phyloP scores from a whole-genome alignment of 305 asterid species.

The Solanum hybrid region DNA sequence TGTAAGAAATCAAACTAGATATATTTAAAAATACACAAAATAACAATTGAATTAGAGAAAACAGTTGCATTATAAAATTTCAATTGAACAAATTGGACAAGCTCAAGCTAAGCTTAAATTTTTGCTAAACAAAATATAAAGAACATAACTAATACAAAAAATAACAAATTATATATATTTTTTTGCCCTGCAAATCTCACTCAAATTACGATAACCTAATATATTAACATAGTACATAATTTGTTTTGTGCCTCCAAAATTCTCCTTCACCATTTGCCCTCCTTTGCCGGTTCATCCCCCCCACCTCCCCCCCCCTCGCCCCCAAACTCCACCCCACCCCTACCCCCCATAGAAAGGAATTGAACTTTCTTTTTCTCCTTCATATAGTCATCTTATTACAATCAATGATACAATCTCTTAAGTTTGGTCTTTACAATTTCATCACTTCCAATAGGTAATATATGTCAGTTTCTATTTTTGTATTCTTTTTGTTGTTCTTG shows the following conservation, averaged over 20 bases:
- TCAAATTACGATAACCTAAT: background rate
- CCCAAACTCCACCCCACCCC: background rate
- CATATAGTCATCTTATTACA: background rate
- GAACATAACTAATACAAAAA: background rate
- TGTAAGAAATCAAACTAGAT: too few species aligned
- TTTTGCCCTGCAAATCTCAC: background rate
- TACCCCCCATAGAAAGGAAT: background rate
- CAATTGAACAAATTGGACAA: background rate
- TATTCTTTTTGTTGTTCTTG: background rate
- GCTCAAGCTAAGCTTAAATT: background rate
- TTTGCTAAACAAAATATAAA: background rate
- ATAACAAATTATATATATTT: background rate
- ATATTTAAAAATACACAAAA: background rate
- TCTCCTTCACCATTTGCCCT: background rate
- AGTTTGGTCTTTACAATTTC: background rate
- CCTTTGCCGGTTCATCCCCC: background rate
- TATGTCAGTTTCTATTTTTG: background rate
- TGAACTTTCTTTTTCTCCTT: background rate
- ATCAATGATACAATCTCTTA: conserved; percentile 4
- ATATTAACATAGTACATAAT: background rate
- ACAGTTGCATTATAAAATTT: background rate
- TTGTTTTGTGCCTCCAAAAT: background rate
- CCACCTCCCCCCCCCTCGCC: background rate
- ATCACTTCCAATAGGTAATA: background rate
- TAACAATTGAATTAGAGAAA: background rate